Evolutionary conservation across 768 basidiomycete genomes (phyloP).

Genomic region (Podaxis sp.): DNA sequence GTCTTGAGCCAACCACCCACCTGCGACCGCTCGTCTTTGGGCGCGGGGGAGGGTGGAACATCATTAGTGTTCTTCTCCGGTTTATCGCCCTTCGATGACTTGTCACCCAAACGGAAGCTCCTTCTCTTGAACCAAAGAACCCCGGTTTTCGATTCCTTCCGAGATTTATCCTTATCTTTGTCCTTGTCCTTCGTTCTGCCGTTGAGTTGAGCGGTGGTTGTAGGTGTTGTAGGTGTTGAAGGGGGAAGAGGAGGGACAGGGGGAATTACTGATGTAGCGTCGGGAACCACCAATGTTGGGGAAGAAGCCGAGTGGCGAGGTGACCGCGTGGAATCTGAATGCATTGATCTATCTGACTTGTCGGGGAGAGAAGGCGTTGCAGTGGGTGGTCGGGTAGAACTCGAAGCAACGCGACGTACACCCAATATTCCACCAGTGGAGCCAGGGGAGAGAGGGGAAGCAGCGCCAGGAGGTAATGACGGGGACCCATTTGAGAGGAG

Average conservation of each 20-base stretch:
- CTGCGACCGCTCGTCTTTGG: slow-evolving; percentile 18
- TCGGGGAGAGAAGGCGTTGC: neutral
- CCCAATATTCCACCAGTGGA: slow-evolving; percentile 12
- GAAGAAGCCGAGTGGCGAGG: slow-evolving; percentile 30
- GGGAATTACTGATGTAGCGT: slow-evolving; percentile 18
- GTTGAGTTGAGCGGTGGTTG: slow-evolving; percentile 25
- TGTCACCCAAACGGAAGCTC: slow-evolving; percentile 41
- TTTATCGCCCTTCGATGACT: slow-evolving; percentile 17
- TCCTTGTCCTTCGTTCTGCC: slow-evolving; percentile 37
- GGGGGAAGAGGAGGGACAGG: slow-evolving; percentile 24
- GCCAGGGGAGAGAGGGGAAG: neutral
- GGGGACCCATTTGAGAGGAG: neutral
- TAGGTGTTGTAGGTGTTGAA: slow-evolving; percentile 20
- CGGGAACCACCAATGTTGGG: slow-evolving; percentile 23
- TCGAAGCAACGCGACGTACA: slow-evolving; percentile 32
- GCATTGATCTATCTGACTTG: slow-evolving; percentile 7
- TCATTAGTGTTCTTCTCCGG: slow-evolving; percentile 16
- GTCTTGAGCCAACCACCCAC: slow-evolving; percentile 25
- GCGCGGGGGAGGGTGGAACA: slow-evolving; percentile 23
- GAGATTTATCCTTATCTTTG: slow-evolving; percentile 39
- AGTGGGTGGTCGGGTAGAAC: slow-evolving; percentile 22
- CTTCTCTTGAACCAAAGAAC: slow-evolving; percentile 55
- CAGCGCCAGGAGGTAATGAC: neutral
- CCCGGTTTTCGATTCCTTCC: slow-evolving; percentile 37
- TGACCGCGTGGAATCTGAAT: slow-evolving; percentile 28